phyloP scores from a whole-genome alignment of 2,329 filamentous ascomycete species.

The Emericellopsis atlantica region DNA sequence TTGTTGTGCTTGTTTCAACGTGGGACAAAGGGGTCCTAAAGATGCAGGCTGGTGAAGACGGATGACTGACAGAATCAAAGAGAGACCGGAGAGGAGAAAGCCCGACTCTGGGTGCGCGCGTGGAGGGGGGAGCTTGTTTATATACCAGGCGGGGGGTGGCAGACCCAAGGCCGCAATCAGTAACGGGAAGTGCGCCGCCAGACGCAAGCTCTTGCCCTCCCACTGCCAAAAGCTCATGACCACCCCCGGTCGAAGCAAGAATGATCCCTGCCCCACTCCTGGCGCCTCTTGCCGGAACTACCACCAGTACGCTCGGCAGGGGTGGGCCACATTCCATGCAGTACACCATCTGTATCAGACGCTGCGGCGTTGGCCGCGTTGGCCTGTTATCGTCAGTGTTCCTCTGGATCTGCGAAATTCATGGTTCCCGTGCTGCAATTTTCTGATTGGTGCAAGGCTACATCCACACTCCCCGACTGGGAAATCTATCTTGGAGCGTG shows the following conservation, averaged over 20 bases:
- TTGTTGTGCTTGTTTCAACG: conserved; percentile 11
- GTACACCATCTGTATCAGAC: no score
- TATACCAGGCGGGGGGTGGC: conserved; percentile 40
- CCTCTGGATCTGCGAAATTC: no score
- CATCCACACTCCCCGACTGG: conserved; percentile 14
- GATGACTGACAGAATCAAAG: not conserved
- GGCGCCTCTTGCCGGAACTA: not conserved
- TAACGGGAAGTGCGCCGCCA: conserved; percentile 12
- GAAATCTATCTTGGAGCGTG: not conserved
- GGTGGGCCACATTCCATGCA: no score
- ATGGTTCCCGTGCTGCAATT: conserved; percentile 17
- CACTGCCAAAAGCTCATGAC: no score
- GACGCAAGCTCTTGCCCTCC: no score
- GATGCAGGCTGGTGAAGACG: conserved; percentile 4
- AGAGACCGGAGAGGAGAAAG: conserved; percentile 4
- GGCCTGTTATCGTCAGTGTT: no score
- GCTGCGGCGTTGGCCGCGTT: no score
- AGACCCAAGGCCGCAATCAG: conserved; percentile 39
- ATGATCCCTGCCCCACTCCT: conserved; percentile 4
- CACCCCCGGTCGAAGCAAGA: not conserved
- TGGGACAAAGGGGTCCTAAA: conserved; percentile 7
- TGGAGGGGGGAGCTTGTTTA: conserved; percentile 39
- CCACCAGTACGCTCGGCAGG: no score
- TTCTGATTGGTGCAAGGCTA: conserved; percentile 24
- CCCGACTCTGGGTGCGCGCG: conserved; percentile 34